These are phyloP conservation scores for Trichoderma hamatum DNA, from an alignment of 2,329 filamentous ascomycete species.

Conservation along the genomic window DNA sequence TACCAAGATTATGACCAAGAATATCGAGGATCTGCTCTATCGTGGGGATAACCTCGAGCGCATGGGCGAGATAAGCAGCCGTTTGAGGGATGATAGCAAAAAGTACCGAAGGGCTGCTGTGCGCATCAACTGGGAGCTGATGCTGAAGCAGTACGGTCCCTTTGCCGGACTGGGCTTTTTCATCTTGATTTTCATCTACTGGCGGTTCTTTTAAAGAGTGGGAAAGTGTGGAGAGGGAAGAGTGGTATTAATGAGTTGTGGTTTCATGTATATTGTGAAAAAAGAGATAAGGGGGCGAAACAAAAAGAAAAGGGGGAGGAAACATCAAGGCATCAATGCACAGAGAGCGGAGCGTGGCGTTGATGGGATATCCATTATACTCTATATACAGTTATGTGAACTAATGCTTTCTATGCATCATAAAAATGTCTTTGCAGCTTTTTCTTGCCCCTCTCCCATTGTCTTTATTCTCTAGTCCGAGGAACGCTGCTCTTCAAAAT, in stretches of 20 bases:
- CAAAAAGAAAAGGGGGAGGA: background rate
- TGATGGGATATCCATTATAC: slow-evolving; percentile 28
- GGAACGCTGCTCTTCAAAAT: slow-evolving; percentile 10
- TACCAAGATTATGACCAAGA: slow-evolving; percentile 99
- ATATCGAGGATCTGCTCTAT: slow-evolving; percentile 97
- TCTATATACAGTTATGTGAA: slow-evolving; percentile 34
- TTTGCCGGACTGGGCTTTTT: slow-evolving; percentile 81
- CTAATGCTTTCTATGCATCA: slow-evolving; percentile 26
- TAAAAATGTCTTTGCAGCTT: slow-evolving; percentile 12
- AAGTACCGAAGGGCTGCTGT: slow-evolving; percentile 94
- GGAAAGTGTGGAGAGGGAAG: background rate
- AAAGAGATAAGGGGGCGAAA: slow-evolving; percentile 19
- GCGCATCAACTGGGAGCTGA: slow-evolving; percentile 95
- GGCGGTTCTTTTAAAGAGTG: slow-evolving; percentile 78
- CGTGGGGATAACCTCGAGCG: slow-evolving; percentile 90
- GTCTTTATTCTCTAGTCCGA: background rate
- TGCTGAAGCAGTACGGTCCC: slow-evolving; percentile 95
- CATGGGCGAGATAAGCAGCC: slow-evolving; percentile 92
- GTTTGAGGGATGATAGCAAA: slow-evolving; percentile 87
- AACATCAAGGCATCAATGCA: slow-evolving; percentile 15
- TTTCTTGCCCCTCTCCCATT: background rate
- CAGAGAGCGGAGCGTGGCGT: slow-evolving; percentile 26
- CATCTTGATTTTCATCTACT: slow-evolving; percentile 84
- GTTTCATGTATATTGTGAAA: slow-evolving; percentile 41
- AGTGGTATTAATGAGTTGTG: background rate